These are phyloP conservation scores for Phytophthora niederhauseri DNA, from an alignment of 352 stramenopile genomes.

Conservation along the genomic window DNA sequence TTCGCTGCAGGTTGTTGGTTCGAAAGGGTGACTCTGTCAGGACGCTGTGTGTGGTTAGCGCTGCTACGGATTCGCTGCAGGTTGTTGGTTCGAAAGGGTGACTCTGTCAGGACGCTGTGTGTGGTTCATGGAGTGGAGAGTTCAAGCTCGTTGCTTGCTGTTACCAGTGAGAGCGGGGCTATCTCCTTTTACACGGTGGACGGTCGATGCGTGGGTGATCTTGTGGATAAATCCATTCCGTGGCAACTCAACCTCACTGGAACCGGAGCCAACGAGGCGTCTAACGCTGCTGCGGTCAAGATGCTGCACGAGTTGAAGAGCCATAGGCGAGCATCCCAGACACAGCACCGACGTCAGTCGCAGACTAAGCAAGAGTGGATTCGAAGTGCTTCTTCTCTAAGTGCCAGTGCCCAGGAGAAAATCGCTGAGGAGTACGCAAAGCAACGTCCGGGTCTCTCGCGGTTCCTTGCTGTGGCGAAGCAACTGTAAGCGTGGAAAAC, in stretches of 20 bases:
- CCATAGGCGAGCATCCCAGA: not conserved
- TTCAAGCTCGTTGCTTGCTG: slow-evolving; percentile 23
- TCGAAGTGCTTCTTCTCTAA: not conserved
- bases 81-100: slow-evolving; percentile 33
- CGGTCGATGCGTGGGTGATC: slow-evolving; percentile 34
- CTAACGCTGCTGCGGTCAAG: slow-evolving; percentile 1
- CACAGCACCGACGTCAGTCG: not conserved
- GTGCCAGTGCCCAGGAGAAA: not conserved
- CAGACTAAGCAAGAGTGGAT: slow-evolving; percentile 20
- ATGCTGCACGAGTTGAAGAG: slow-evolving; percentile 14
- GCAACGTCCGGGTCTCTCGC: slow-evolving; percentile 22
- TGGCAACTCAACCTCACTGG: slow-evolving; percentile 8
- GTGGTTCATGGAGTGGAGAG: not conserved
- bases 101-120: slow-evolving; percentile 32
- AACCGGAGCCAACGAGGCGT: not conserved
- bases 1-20: slow-evolving; percentile 36
- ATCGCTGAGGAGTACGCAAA: slow-evolving; percentile 14
- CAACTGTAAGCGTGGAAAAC: slow-evolving; percentile 11
- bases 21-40: slow-evolving; percentile 31
- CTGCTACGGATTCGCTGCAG: slow-evolving; percentile 26
- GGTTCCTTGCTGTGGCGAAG: slow-evolving; percentile 26
- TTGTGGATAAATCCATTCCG: slow-evolving; percentile 21
- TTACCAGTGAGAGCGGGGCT: slow-evolving; percentile 36
- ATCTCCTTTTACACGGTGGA: slow-evolving; percentile 45
- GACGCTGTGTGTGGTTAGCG: slow-evolving; percentile 17